Conservation (phyloP, 208 protist genomes). For the Herpetomonas muscarum region DNA sequence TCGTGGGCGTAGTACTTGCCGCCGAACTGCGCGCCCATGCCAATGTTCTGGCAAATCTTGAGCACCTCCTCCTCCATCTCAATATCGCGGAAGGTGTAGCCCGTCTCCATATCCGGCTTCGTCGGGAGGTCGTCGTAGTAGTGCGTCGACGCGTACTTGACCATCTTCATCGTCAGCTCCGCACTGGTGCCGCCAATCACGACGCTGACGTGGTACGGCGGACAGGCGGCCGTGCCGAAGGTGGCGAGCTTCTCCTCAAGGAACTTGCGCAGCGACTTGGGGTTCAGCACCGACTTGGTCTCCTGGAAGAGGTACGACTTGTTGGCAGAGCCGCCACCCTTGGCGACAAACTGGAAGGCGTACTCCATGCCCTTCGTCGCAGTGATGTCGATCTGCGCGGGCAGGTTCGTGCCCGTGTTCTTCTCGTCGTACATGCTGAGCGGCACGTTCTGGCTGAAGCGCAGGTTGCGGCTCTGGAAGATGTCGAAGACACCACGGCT, state of each 20-base stretch:
- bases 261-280: slow-evolving; percentile 88
- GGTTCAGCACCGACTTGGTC: slow-evolving; percentile 95
- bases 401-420: slow-evolving; percentile 97
- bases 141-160: slow-evolving; percentile 93
- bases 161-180: slow-evolving; percentile 95
- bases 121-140: slow-evolving; percentile 95
- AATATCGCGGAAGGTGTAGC: slow-evolving; percentile 94
- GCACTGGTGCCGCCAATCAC: slow-evolving; percentile 96
- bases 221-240: slow-evolving; percentile 97
- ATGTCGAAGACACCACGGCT: slow-evolving; percentile 94
- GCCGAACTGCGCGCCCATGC: slow-evolving; percentile 98
- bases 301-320: slow-evolving; percentile 97
- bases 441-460: slow-evolving; percentile 95
- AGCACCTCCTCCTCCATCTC: slow-evolving; percentile 90
- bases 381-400: slow-evolving; percentile 96
- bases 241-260: slow-evolving; percentile 91
- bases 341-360: slow-evolving; percentile 96
- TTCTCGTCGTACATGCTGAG: slow-evolving; percentile 96
- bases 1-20: slow-evolving; percentile 98
- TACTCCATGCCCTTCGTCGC: slow-evolving; percentile 93
- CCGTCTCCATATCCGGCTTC: slow-evolving; percentile 63
- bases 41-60: slow-evolving; percentile 84
- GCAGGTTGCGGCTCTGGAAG: slow-evolving; percentile 93
- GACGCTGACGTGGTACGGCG: slow-evolving; percentile 96
- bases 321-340: slow-evolving; percentile 97